phyloP scores from a whole-genome alignment of 805 yeast genomes.

The Pichia rugopelliculosa region DNA sequence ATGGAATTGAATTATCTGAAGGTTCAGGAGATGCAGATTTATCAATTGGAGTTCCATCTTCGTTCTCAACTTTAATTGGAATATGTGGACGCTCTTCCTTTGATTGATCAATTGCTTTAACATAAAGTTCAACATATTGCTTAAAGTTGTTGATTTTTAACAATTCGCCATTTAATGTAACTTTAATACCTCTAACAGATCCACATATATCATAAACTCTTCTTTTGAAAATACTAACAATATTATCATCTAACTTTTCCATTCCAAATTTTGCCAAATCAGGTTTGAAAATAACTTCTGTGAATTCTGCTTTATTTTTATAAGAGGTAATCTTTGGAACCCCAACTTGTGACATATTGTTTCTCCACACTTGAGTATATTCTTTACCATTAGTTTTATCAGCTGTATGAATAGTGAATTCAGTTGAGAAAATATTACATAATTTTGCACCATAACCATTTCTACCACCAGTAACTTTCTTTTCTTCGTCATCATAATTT shows the following conservation, averaged over 20 bases:
- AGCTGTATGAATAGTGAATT: constrained; percentile 82
- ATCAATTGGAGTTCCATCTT: constrained; percentile 1
- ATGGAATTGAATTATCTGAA: constrained; percentile 10
- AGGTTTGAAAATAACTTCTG: constrained; percentile 82
- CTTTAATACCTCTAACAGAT: constrained; percentile 75
- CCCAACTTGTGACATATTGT: constrained; percentile 74
- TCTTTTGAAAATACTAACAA: constrained; percentile 75
- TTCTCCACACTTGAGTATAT: constrained; percentile 78
- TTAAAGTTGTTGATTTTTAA: constrained; percentile 71
- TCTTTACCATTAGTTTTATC: constrained; percentile 55
- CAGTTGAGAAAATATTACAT: constrained; percentile 91
- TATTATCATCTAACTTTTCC: constrained; percentile 77
- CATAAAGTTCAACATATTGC: constrained; percentile 81
- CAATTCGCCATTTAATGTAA: constrained; percentile 67
- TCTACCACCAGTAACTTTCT: constrained; percentile 97
- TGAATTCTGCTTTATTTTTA: constrained; percentile 63
- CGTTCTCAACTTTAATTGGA: constrained; percentile 9
- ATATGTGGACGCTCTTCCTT: constrained; percentile 27
- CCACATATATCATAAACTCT: constrained; percentile 96
- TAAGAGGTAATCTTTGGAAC: constrained; percentile 64
- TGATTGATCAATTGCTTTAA: constrained; percentile 60
- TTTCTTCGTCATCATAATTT: constrained; percentile 90
- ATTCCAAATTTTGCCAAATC: constrained; percentile 79
- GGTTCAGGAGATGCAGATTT: background rate
- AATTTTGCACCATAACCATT: constrained; percentile 97